Base-by-base conservation (phyloP, 371 early-diverging fungal genomes). In the Dipsacomyces acuminosporus region DNA sequence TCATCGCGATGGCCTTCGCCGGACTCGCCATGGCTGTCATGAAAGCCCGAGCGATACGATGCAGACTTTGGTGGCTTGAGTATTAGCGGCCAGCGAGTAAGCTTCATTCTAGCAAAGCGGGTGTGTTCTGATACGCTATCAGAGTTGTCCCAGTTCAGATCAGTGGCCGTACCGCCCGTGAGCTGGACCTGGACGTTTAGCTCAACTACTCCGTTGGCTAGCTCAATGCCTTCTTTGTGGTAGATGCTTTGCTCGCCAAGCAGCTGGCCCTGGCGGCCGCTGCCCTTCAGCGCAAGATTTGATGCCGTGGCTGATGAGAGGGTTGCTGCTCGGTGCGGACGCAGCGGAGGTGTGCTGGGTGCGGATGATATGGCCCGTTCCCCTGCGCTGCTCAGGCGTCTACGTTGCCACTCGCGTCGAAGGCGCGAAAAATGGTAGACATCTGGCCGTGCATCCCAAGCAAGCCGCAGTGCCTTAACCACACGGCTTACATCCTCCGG, bases 381-480 rank as follows among this genome's bases (percentile, higher is more conserved):
- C 25, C 36, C 45, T 19, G 24, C 35, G 4, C 42, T 18, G 30
- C 35, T 25, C 26, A 54, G 58, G 36, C 66, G 62, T 30, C 59
- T 50, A 7, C 54, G 59, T 59, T 73, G 71, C 65, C 69, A 71
- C 40, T 72, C 57, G 53, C 65, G 62, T 15, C 56, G 64, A 36
- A 71, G 59, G 19, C 72, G 64, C 21, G 64, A 42, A 40, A 64
- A 73, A 53, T 73, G 65, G 61, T 71, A 73, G 20, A 59, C 56
- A 51, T 73, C 73, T 23, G 73, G 73, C 17, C 71, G 59, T 35
- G 72, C 64, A 19, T 73, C 73, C 73, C 73, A 73, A 3, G 72
- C 66, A 41, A 73, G 58, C 15, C 72, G 55, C 52, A 73, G 56
- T 23, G 73, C 73, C 40, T 72, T 72, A 45, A 73, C 54, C 9